Evolutionary conservation across 805 yeast species (phyloP).

Genomic region (Yamadazyma philogaea): DNA sequence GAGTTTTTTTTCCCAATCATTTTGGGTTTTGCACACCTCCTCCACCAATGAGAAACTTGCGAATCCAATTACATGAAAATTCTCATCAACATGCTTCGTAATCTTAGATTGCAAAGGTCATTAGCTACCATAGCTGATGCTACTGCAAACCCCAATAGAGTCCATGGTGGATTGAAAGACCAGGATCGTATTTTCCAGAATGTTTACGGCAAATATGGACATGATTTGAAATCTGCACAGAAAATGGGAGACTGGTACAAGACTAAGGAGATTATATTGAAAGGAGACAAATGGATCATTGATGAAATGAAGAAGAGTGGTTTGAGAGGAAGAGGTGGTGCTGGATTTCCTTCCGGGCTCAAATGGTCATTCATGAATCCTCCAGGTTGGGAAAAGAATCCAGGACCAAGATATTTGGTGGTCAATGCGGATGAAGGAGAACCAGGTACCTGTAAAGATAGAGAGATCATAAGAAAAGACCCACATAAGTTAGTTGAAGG

Average conservation of each 20-base stretch:
- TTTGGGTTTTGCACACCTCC: neutral
- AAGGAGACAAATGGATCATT: slow-evolving; percentile 88
- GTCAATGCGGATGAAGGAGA: slow-evolving; percentile 95
- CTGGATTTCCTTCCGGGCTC: slow-evolving; percentile 88
- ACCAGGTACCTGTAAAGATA: slow-evolving; percentile 91
- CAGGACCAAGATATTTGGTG: slow-evolving; percentile 84
- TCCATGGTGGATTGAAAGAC: slow-evolving; percentile 74
- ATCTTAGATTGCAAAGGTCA: slow-evolving; percentile 27
- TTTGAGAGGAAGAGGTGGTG: slow-evolving; percentile 89
- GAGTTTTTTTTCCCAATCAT: neutral
- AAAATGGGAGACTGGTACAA: slow-evolving; percentile 90
- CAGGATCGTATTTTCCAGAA: slow-evolving; percentile 87
- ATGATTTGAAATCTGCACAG: slow-evolving; percentile 68
- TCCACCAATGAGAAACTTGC: slow-evolving; percentile 19
- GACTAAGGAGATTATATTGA: slow-evolving; percentile 77
- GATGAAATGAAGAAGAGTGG: slow-evolving; percentile 84
- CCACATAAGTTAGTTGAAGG: slow-evolving; percentile 92
- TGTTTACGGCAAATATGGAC: slow-evolving; percentile 71
- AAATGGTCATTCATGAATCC: slow-evolving; percentile 96
- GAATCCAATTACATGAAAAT: slow-evolving; percentile 21
- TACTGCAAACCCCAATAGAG: slow-evolving; percentile 48
- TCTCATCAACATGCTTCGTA: slow-evolving; percentile 32
- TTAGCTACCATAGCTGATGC: slow-evolving; percentile 48
- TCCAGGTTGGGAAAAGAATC: slow-evolving; percentile 90
- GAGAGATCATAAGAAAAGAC: slow-evolving; percentile 87